Evolutionary conservation across 2,329 filamentous ascomycete genomes (phyloP), one percentile per base, ranked within the genome.

Genomic region (Onygenales sp.): DNA sequence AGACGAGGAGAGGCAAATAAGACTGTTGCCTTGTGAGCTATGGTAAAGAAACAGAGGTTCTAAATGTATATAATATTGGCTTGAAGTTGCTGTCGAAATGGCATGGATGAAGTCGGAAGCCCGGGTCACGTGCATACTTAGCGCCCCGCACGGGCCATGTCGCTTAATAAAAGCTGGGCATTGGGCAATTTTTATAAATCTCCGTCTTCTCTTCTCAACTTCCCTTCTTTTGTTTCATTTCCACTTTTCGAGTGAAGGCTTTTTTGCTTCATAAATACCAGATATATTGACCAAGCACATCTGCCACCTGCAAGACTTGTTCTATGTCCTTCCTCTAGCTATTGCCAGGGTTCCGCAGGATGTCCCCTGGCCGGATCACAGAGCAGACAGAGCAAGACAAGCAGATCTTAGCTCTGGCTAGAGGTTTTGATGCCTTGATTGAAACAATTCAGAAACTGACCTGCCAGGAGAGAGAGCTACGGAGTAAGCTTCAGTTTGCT

Each of bases 371-470:
- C 53, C 57, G 59, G 51, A 60, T 65, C 27, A 48, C 59, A 54
- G 59, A 61, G 49, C 59, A 66, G 42, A 53, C 58, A 55, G 67
- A 66, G 60, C 64, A 65, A 52, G 65, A 68, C 52, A 62, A 61
- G 54, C 66, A 69, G 57, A 40, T 72, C 40, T 63, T 69, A 54
- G 65, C 64, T 14, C 57, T 73, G 48, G 67, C 68, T 48, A 63
- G 62, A 61, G 69, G 68, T 42, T 70, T 73, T 57, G 69, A 72
- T 66, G 68, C 68, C 57, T 66, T 73, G 40, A 60, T 73, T 60
- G 62, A 72, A 61, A 69, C 68, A 21, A 64, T 67, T 43, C 69
- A 70, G 54, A 65, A 66, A 58, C 63, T 71, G 56, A 66, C 62
- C 54, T 62, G 65, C 58, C 70, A 66, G 58, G 68, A 72, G 61